These are phyloP conservation scores for Ambrosiella xylebori DNA, from an alignment of 2,329 filamentous ascomycete species.

Conservation along the genomic window DNA sequence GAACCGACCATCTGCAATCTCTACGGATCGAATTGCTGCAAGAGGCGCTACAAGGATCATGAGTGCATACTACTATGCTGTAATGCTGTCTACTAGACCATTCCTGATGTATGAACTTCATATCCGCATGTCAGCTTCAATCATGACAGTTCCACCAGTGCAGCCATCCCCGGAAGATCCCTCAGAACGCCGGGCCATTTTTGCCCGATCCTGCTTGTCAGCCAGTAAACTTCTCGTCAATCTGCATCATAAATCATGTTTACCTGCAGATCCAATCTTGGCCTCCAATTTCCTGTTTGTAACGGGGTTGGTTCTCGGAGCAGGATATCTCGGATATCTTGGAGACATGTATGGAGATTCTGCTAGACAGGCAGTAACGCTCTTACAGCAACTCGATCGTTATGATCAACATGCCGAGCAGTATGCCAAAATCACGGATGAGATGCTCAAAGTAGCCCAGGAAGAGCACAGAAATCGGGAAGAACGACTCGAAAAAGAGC, in stretches of 20 bases:
- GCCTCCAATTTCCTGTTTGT: not conserved
- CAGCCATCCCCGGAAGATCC: not conserved
- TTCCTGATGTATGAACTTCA: slow-evolving; percentile 38
- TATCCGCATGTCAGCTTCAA: slow-evolving; percentile 1
- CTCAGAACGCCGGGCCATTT: not conserved
- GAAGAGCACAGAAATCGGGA: not conserved
- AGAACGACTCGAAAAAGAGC: not conserved
- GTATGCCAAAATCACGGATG: not conserved
- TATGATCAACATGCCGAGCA: not conserved
- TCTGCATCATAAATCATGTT: not conserved
- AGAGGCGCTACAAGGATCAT: slow-evolving; percentile 34
- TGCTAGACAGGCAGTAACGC: not conserved
- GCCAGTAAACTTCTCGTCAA: not conserved
- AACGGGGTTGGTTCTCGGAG: not conserved
- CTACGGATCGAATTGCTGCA: slow-evolving; percentile 22
- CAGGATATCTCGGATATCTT: not conserved
- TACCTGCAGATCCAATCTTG: not conserved
- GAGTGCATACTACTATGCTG: slow-evolving; percentile 37
- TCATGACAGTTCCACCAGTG: not conserved
- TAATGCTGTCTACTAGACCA: slow-evolving; percentile 38
- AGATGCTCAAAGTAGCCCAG: not conserved
- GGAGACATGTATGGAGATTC: not conserved
- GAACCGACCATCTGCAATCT: not conserved
- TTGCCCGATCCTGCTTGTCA: not conserved
- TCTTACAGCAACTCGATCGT: not conserved